Conservation (phyloP, 108 stramenopile genomes). For the Schizochytrium sp. region DNA sequence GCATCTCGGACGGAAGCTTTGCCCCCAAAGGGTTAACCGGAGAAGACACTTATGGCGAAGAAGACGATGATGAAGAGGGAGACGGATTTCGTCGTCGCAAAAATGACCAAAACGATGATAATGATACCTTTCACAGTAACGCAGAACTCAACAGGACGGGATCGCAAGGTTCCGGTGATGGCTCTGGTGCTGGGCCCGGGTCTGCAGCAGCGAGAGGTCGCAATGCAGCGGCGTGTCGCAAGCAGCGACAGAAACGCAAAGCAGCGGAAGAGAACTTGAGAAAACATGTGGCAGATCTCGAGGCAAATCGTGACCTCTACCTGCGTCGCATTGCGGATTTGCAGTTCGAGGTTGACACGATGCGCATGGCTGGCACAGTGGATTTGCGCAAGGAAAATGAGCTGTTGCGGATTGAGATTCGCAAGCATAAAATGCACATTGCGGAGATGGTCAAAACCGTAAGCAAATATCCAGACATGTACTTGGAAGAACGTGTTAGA, state of each 20-base stretch:
- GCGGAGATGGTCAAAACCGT: background rate
- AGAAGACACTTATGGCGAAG: no score
- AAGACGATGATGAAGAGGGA: no score
- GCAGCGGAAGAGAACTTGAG: background rate
- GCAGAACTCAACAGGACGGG: no score
- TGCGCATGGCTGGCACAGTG: background rate
- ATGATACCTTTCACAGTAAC: no score
- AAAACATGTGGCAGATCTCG: background rate
- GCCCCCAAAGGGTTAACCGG: no score
- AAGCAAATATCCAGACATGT: no score
- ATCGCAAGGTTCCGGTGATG: no score
- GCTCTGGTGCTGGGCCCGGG: no score
- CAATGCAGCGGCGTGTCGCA: background rate
- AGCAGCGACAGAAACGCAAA: background rate
- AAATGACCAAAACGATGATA: no score
- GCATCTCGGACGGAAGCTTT: no score
- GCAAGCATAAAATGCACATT: conserved; percentile 15
- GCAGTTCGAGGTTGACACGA: conserved; percentile 25
- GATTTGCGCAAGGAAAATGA: conserved; percentile 14
- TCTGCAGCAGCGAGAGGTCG: background rate
- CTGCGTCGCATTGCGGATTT: conserved; percentile 5
- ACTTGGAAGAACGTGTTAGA: no score
- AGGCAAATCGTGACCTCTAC: conserved; percentile 26
- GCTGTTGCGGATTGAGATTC: conserved; percentile 16
- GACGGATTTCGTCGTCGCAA: no score